Percentiles rank a stretch among this genome's conserved stretches.
Evolutionary conservation across 306 rosid genomes (phyloP).

Genomic region (Prunus davidiana): DNA sequence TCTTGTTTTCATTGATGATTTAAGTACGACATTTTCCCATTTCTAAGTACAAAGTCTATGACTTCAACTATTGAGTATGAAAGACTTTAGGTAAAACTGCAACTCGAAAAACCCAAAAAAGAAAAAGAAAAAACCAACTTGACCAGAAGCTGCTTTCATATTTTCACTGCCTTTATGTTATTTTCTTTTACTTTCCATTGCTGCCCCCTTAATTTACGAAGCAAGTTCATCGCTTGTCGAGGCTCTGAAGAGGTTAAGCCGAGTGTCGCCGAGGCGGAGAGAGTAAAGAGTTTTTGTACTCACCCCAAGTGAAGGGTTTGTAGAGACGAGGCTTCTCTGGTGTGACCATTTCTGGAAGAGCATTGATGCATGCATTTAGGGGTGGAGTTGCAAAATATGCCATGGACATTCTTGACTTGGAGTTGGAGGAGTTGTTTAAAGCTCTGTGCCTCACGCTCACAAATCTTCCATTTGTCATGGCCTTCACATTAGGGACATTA

Average conservation of each 20-base stretch:
- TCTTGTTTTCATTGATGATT: not conserved
- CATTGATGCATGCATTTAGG: constrained; percentile 35
- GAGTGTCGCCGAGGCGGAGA: constrained; percentile 54
- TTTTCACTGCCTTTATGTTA: not conserved
- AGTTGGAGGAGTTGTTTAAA: constrained; percentile 36
- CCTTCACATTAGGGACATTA: constrained; percentile 28
- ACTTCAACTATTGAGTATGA: not conserved
- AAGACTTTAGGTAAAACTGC: not conserved
- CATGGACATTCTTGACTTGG: constrained; percentile 59
- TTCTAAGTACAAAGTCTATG: not conserved
- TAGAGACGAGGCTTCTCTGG: constrained; percentile 48
- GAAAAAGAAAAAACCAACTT: not conserved
- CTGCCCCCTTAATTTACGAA: not conserved
- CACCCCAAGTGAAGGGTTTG: constrained; percentile 79
- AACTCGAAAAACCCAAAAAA: not conserved
- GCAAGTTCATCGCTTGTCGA: not conserved
- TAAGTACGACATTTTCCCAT: constrained; percentile 1
- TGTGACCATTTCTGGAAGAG: constrained; percentile 51
- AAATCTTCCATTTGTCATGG: constrained; percentile 82
- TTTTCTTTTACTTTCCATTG: not conserved
- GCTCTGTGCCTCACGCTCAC: constrained; percentile 76
- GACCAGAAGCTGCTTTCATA: not conserved
- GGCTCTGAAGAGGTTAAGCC: constrained; percentile 51
- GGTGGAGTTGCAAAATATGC: constrained; percentile 74
- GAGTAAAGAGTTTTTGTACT: constrained; percentile 64